phyloP scores from a whole-genome alignment of 495 filamentous ascomycete genomes.

The Delitschia confertaspora region DNA sequence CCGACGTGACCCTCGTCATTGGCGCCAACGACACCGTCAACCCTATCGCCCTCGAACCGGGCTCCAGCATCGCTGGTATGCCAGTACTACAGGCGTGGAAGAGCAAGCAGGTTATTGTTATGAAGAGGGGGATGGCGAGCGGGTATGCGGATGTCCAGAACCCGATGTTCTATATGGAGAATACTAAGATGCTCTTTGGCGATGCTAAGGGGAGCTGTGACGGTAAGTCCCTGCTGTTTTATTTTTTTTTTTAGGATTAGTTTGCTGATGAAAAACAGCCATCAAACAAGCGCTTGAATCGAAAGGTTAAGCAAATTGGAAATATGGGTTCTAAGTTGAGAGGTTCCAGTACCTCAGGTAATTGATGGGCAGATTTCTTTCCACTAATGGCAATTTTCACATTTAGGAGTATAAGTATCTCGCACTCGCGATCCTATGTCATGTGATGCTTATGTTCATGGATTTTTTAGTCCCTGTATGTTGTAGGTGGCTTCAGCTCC shows the following conservation, averaged over 20 bases:
- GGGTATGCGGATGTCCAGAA: conserved; percentile 82
- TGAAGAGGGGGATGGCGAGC: conserved; percentile 75
- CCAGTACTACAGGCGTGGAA: conserved; percentile 81
- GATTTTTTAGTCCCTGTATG: no score
- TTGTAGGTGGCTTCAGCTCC: no score
- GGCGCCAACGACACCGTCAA: conserved; percentile 83
- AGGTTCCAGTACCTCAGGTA: no score
- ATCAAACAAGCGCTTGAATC: conserved; percentile 27
- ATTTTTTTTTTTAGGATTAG: neutral
- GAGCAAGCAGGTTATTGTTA: conserved; percentile 79
- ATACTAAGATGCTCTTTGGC: conserved; percentile 76
- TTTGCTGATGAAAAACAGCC: conserved; percentile 10
- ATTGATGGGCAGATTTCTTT: no score
- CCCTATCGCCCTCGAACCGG: conserved; percentile 69
- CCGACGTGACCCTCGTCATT: conserved; percentile 76
- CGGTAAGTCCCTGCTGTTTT: conserved; percentile 38
- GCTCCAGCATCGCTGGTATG: conserved; percentile 75
- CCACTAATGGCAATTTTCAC: no score
- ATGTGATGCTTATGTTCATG: no score
- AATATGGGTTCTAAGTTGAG: no score
- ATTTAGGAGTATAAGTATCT: no score
- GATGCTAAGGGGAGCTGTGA: conserved; percentile 75
- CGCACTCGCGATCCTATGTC: no score
- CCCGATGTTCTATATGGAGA: conserved; percentile 80
- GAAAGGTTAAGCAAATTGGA: no score